These are phyloP conservation scores for Kwoniella newhampshirensis DNA, from an alignment of 768 basidiomycete genomes.

Conservation along the genomic window DNA sequence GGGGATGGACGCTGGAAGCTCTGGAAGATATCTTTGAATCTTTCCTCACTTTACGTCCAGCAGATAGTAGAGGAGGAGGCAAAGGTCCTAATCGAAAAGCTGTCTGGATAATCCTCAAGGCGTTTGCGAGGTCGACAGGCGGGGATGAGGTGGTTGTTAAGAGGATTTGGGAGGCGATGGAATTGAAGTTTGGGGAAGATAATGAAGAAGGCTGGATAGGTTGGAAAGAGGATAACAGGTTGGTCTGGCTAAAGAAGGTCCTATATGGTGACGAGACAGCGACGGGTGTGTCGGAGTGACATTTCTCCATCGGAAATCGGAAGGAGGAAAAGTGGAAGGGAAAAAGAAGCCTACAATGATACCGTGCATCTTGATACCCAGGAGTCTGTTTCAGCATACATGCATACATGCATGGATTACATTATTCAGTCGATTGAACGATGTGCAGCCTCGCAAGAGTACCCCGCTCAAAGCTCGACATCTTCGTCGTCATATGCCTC, in stretches of 20 bases:
- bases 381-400: background rate
- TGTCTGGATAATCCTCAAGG: conserved; percentile 35
- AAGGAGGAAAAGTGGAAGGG: background rate
- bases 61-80: conserved; percentile 8
- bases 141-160: conserved; percentile 26
- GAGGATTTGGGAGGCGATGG: conserved; percentile 34
- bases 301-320: too few relatives aligned
- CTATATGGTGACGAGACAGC: conserved; percentile 12
- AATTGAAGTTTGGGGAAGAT: conserved; percentile 42
- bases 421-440: too few relatives aligned
- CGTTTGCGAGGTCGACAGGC: conserved; percentile 36
- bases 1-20: conserved; percentile 29
- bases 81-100: conserved; percentile 28
- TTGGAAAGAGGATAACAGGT: conserved; percentile 40
- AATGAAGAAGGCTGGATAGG: conserved; percentile 41
- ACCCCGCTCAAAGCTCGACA: conserved; percentile 61
- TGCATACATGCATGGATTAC: background rate
- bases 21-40: conserved; percentile 32
- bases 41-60: conserved; percentile 10
- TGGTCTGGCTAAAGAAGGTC: conserved; percentile 26
- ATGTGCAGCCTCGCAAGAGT: background rate
- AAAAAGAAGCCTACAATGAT: conserved; percentile 1
- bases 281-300: too few relatives aligned
- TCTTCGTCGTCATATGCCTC: conserved; percentile 96
- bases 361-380: background rate